Conservation (phyloP, 2,329 filamentous ascomycete genomes). For the Xylariaceae sp. region DNA sequence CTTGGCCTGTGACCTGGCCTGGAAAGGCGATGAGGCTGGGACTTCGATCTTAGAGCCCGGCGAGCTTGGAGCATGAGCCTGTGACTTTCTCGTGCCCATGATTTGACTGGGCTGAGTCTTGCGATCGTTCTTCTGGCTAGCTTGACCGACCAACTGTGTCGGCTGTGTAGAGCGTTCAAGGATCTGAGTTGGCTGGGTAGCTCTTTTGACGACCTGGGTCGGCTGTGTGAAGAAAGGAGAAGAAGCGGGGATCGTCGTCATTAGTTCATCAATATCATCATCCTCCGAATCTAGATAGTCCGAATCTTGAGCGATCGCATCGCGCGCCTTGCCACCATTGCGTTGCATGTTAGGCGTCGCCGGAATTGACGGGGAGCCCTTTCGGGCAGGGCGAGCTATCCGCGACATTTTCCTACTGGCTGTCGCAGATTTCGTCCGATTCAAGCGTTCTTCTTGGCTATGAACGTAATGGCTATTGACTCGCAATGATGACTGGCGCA, state of each 20-base stretch:
- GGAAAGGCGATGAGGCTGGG: conserved; percentile 77
- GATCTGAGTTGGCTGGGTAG: conserved; percentile 39
- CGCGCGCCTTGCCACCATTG: neutral
- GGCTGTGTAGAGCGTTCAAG: conserved; percentile 47
- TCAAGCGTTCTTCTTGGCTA: neutral
- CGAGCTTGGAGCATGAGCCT: conserved; percentile 37
- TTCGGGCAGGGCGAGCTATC: neutral
- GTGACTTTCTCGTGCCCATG: conserved; percentile 35
- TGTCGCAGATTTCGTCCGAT: neutral
- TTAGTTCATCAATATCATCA: conserved; percentile 43
- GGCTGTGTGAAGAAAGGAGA: conserved; percentile 47
- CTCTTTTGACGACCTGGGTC: conserved; percentile 32
- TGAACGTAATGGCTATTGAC: no score
- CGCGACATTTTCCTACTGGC: conserved; percentile 5
- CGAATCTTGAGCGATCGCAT: conserved; percentile 12
- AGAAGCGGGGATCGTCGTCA: conserved; percentile 31
- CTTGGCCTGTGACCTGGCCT: conserved; percentile 34
- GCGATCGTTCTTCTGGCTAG: conserved; percentile 37
- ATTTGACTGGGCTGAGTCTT: conserved; percentile 39
- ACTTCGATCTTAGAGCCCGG: conserved; percentile 62
- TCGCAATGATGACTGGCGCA: neutral
- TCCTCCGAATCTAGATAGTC: conserved; percentile 32
- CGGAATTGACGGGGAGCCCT: conserved; percentile 10
- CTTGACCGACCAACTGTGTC: conserved; percentile 50
- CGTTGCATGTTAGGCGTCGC: conserved; percentile 17